Evolutionary conservation across 345 rosid species (phyloP).

Genomic region (Citrus sp.): DNA sequence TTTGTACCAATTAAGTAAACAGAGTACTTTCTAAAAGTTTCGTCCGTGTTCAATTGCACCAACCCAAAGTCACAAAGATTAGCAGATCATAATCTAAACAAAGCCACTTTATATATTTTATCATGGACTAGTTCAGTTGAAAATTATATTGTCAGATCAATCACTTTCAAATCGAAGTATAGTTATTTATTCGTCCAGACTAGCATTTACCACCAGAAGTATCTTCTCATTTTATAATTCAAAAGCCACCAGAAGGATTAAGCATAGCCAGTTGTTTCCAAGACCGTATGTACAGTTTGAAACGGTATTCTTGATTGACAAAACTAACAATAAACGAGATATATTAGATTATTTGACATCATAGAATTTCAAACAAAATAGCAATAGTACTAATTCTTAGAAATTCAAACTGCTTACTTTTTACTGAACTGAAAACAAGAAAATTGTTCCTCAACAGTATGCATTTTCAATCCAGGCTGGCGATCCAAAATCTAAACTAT

Average conservation of each 20-base stretch:
- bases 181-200: background rate
- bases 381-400: background rate
- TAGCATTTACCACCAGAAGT: background rate
- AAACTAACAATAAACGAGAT: background rate
- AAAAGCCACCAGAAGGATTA: background rate
- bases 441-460: constrained; percentile 57
- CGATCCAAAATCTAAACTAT: constrained; percentile 43
- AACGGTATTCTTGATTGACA: no score
- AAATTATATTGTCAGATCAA: background rate
- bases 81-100: background rate
- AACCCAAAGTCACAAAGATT: background rate
- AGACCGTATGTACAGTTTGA: background rate
- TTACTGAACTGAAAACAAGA: constrained; percentile 50
- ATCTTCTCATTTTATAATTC: background rate
- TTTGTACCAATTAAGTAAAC: background rate
- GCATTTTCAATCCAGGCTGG: constrained; percentile 53
- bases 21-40: background rate
- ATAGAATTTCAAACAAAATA: background rate
- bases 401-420: constrained; percentile 44
- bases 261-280: background rate
- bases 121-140: background rate
- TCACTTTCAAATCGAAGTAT: background rate
- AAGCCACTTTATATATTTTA: background rate
- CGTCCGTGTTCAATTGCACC: background rate
- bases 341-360: background rate